A percentile compares a stretch with the other conserved stretches of the same genome.
These are phyloP conservation scores for Poronia punctata DNA, from an alignment of 495 filamentous ascomycete genomes.

Conservation along the genomic window DNA sequence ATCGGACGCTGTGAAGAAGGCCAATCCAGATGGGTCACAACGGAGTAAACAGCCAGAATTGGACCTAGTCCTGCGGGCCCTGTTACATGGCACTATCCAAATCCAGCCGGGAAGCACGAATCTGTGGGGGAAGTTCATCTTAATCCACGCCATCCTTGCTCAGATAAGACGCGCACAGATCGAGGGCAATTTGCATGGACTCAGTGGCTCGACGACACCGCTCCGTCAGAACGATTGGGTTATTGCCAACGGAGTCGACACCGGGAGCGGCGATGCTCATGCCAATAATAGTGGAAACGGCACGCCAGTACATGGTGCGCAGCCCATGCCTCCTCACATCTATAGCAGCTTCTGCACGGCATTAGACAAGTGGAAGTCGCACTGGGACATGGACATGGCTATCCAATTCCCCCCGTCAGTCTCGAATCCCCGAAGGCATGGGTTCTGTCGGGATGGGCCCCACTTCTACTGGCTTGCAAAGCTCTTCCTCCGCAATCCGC, in stretches of 20 bases:
- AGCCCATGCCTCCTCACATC: conserved; percentile 22
- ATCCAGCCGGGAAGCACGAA: conserved; percentile 55
- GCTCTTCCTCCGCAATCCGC: conserved; percentile 41
- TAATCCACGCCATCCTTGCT: conserved; percentile 57
- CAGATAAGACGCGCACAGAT: conserved; percentile 40
- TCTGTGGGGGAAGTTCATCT: conserved; percentile 59
- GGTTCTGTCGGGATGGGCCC: conserved; percentile 57
- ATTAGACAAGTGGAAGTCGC: conserved; percentile 57
- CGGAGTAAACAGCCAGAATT: conserved; percentile 53
- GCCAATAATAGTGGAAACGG: conserved; percentile 38
- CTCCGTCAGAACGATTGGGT: conserved; percentile 45
- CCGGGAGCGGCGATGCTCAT: conserved; percentile 17
- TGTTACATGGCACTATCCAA: conserved; percentile 44
- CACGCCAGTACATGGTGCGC: conserved; percentile 39
- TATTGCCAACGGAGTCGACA: conserved; percentile 23
- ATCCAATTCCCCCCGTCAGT: conserved; percentile 50
- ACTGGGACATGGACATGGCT: conserved; percentile 59
- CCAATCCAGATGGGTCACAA: conserved; percentile 51
- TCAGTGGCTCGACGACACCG: conserved; percentile 35
- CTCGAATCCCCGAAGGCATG: conserved; percentile 43
- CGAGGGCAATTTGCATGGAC: conserved; percentile 23
- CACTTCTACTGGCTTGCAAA: conserved; percentile 61
- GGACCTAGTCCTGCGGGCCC: conserved; percentile 43
- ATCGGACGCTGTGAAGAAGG: conserved; percentile 30
- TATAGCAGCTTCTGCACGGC: conserved; percentile 34